Conservation (phyloP, 164 flowering plant species). For the Nymphaea colorata region DNA sequence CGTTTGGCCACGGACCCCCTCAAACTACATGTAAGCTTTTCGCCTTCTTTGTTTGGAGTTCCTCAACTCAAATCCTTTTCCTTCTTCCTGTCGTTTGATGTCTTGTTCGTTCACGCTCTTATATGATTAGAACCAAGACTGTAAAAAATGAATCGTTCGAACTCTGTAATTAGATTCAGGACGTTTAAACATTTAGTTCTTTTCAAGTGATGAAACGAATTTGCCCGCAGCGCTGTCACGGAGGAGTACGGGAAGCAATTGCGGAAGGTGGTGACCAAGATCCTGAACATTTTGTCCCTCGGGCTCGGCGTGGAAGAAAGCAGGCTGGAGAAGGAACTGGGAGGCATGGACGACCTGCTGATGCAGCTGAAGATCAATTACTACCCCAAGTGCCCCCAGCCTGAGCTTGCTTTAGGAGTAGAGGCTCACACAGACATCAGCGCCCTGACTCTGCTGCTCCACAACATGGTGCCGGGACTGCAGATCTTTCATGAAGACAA, state of each 20-base stretch:
- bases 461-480: slow-evolving; percentile 96
- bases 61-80: not conserved
- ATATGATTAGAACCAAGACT: no score
- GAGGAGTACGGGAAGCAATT: slow-evolving; percentile 49
- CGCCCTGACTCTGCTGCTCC: slow-evolving; percentile 81
- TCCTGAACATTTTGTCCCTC: slow-evolving; percentile 42
- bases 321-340: slow-evolving; percentile 69
- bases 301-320: slow-evolving; percentile 73
- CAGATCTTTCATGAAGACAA: slow-evolving; percentile 55
- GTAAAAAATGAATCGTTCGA: not conserved
- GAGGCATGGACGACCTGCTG: slow-evolving; percentile 63
- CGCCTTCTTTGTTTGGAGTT: not conserved
- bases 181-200: not conserved
- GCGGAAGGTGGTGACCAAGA: slow-evolving; percentile 43
- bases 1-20: slow-evolving; percentile 69
- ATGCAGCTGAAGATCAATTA: slow-evolving; percentile 87
- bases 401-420: slow-evolving; percentile 86
- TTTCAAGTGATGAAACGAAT: no score
- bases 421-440: slow-evolving; percentile 90
- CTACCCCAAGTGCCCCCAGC: slow-evolving; percentile 95
- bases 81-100: not conserved
- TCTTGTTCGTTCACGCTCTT: no score
- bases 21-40: slow-evolving; percentile 53
- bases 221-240: slow-evolving; percentile 43
- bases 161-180: no score